phyloP scores from a whole-genome alignment of 257 asterid genomes.

The Linderniella brevidens region DNA sequence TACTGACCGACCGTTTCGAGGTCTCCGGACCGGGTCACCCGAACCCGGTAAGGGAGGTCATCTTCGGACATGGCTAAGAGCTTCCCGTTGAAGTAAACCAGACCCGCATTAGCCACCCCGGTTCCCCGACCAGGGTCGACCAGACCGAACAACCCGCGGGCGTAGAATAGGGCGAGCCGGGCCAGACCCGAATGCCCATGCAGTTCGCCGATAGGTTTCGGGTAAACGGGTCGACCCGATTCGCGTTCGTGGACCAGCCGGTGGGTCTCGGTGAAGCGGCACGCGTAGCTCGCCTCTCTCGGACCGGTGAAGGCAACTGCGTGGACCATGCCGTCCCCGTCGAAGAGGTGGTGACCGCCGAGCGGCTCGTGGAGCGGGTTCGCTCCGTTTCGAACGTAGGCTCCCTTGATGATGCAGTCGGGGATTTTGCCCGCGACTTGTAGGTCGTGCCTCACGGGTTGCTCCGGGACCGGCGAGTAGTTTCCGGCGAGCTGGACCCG shows the following conservation, averaged over 20 bases:
- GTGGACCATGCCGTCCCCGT: constrained; percentile 98
- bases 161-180: constrained; percentile 54
- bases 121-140: constrained; percentile 65
- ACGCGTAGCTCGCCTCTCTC: constrained; percentile 63
- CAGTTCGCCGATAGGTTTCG: constrained; percentile 87
- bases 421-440: constrained; percentile 67
- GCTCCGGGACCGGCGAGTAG: constrained; percentile 86
- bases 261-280: constrained; percentile 82
- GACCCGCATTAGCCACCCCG: constrained; percentile 95
- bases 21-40: constrained; percentile 51
- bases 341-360: constrained; percentile 95
- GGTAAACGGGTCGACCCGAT: constrained; percentile 72
- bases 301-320: constrained; percentile 39
- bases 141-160: constrained; percentile 57
- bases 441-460: constrained; percentile 34
- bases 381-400: constrained; percentile 84
- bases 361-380: constrained; percentile 73
- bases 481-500: constrained; percentile 73
- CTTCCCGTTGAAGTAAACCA: constrained; percentile 67
- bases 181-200: constrained; percentile 96
- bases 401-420: constrained; percentile 34
- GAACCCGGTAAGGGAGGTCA: constrained; percentile 75
- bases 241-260: constrained; percentile 57
- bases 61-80: constrained; percentile 93
- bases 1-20: constrained; percentile 45